phyloP scores from a whole-genome alignment of 1,139 yeast genomes.

The Saccharomyces hybrid region DNA sequence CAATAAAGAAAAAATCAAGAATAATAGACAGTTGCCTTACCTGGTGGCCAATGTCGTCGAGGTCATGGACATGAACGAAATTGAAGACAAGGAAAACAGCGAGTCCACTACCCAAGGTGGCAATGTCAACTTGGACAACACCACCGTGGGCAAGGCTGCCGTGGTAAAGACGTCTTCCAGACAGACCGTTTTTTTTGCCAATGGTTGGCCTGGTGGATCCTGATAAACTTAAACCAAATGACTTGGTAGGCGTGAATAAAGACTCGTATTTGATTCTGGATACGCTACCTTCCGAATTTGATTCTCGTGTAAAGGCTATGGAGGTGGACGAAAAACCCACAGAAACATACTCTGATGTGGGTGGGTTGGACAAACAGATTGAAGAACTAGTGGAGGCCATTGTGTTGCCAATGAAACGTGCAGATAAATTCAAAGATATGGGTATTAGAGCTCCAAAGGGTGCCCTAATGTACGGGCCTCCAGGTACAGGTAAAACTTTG shows the following conservation, averaged over 20 bases:
- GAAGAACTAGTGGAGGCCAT: conserved; percentile 97
- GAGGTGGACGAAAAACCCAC: conserved; percentile 98
- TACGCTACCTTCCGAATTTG: conserved; percentile 94
- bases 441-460: conserved; percentile 96
- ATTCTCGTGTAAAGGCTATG: conserved; percentile 96
- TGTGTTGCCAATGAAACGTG: conserved; percentile 96
- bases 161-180: conserved; percentile 95
- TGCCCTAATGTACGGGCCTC: conserved; percentile 98
- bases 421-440: conserved; percentile 85
- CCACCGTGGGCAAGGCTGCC: conserved; percentile 93
- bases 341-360: conserved; percentile 93
- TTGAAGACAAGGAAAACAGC: conserved; percentile 50
- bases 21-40: conserved; percentile 91
- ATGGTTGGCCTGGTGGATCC: conserved; percentile 93
- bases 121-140: conserved; percentile 85
- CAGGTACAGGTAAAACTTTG: conserved; percentile 97
- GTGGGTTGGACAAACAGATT: conserved; percentile 95
- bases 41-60: conserved; percentile 97
- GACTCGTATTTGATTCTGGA: conserved; percentile 91
- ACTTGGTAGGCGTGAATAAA: conserved; percentile 93
- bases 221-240: conserved; percentile 82
- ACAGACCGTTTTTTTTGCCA: conserved; percentile 94
- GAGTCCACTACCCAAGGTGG: conserved; percentile 84
- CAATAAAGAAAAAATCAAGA: conserved; percentile 91
- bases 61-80: conserved; percentile 77